Evolutionary conservation across 495 filamentous ascomycete genomes (phyloP).

Genomic region (Lasiosphaeris hirsuta): DNA sequence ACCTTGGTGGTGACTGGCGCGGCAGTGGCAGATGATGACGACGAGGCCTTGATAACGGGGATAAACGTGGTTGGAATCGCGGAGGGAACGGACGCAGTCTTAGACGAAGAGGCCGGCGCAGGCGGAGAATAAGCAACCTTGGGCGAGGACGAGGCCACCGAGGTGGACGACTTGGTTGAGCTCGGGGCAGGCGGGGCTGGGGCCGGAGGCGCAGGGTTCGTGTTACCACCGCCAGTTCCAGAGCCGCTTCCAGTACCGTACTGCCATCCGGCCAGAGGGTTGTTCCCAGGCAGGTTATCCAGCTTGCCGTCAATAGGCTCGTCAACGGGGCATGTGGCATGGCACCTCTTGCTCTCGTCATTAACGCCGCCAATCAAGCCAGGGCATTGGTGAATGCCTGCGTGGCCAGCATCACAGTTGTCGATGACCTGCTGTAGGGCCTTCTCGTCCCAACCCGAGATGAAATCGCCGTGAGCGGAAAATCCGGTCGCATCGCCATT

Average conservation of each 20-base stretch:
- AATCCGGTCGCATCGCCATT: conserved; percentile 58
- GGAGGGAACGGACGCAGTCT: background rate
- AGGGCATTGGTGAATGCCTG: conserved; percentile 55
- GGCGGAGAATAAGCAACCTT: conserved; percentile 24
- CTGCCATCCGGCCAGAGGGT: conserved; percentile 43
- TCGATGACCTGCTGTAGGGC: conserved; percentile 60
- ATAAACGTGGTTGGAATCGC: no score
- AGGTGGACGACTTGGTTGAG: background rate
- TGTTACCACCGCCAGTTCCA: conserved; percentile 21
- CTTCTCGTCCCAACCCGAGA: conserved; percentile 66
- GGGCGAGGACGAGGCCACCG: background rate
- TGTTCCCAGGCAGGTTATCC: conserved; percentile 57
- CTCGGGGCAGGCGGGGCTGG: conserved; percentile 3
- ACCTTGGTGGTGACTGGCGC: conserved; percentile 36
- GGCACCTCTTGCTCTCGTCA: conserved; percentile 41
- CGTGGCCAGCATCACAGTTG: conserved; percentile 53
- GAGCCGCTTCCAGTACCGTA: conserved; percentile 29
- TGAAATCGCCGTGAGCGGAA: conserved; percentile 65
- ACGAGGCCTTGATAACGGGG: no score
- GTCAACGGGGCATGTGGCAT: conserved; percentile 41
- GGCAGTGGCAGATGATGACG: conserved; percentile 20
- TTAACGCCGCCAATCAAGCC: conserved; percentile 42
- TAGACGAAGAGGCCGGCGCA: conserved; percentile 8
- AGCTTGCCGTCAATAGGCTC: conserved; percentile 31
- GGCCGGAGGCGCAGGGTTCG: conserved; percentile 19